Evolutionary conservation across 2,329 filamentous ascomycete species (phyloP).

Genomic region (Amphichorda felina): DNA sequence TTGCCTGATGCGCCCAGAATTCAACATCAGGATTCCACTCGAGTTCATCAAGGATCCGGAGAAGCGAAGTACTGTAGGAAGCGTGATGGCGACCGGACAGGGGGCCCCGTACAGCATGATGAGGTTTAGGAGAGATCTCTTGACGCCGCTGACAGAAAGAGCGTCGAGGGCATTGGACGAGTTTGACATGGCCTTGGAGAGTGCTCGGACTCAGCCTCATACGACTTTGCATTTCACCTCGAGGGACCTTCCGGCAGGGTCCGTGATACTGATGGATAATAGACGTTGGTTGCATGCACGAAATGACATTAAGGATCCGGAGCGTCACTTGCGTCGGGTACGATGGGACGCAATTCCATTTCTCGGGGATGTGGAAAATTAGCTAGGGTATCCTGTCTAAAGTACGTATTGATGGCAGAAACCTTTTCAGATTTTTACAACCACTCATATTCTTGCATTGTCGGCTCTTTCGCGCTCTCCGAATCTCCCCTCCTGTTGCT

Average conservation of each 20-base stretch:
- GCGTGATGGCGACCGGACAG: not conserved
- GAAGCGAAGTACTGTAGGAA: not conserved
- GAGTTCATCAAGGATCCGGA: constrained; percentile 20
- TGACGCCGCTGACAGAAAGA: not conserved
- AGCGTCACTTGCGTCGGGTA: not conserved
- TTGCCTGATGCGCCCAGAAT: constrained; percentile 14
- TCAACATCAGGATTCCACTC: constrained; percentile 16
- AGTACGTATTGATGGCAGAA: too few relatives aligned
- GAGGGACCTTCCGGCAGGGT: not conserved
- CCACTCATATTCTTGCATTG: too few relatives aligned
- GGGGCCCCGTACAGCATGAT: not conserved
- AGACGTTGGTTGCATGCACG: not conserved
- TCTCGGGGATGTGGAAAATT: too few relatives aligned
- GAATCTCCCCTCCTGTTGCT: too few relatives aligned
- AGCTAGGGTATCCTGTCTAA: too few relatives aligned
- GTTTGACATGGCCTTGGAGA: not conserved
- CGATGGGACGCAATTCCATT: not conserved
- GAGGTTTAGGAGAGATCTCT: not conserved
- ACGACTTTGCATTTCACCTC: not conserved
- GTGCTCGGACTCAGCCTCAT: not conserved
- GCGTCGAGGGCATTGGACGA: not conserved
- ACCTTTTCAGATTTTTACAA: too few relatives aligned
- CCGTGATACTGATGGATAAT: not conserved
- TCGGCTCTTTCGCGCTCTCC: too few relatives aligned
- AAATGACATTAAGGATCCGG: not conserved